Percentiles rank a stretch among this genome's conserved stretches.
Conservation (phyloP, 805 yeast genomes). For the Torulaspora franciscae region DNA sequence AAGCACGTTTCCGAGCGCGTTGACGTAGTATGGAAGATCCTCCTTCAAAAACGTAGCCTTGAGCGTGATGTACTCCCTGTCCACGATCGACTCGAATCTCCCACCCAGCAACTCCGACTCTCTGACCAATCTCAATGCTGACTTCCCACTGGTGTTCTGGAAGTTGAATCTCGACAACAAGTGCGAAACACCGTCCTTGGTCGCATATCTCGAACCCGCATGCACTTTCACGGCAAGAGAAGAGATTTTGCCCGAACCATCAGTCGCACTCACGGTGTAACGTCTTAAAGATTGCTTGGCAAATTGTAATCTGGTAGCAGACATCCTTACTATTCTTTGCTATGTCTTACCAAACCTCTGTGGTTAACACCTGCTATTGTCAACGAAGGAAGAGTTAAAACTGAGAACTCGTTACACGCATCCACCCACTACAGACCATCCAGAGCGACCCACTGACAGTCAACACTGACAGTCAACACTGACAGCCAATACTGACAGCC, state of each 20-base stretch:
- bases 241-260: constrained; percentile 63
- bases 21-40: constrained; percentile 87
- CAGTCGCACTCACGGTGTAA: constrained; percentile 47
- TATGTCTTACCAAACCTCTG: background rate
- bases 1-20: constrained; percentile 71
- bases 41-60: constrained; percentile 78
- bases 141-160: constrained; percentile 73
- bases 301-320: constrained; percentile 22
- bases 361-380: background rate
- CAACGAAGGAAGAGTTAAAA: background rate
- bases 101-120: constrained; percentile 95
- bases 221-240: constrained; percentile 73
- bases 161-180: constrained; percentile 77
- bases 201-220: constrained; percentile 75
- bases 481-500: background rate
- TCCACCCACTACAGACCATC: background rate
- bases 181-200: constrained; percentile 79
- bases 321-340: background rate
- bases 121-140: constrained; percentile 89
- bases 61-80: constrained; percentile 80
- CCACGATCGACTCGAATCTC: constrained; percentile 57
- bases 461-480: no score
- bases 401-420: background rate
- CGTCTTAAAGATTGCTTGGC: constrained; percentile 34
- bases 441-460: background rate